Conservation (phyloP, 1,284 basidiomycete species). For the Apiotrichum sp. region DNA sequence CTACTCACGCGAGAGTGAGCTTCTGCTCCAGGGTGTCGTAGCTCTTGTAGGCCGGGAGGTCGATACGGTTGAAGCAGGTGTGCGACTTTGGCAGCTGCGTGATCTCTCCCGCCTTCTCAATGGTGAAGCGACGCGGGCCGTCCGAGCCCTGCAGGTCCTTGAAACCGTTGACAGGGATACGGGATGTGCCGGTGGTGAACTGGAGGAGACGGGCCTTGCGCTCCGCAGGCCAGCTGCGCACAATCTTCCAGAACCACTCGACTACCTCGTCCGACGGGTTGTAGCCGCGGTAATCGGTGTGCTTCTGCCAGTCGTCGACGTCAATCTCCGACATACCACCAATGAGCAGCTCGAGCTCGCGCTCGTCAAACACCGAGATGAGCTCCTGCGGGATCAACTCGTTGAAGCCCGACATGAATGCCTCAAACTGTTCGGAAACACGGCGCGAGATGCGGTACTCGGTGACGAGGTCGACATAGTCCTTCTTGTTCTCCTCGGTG, state of each 20-base stretch:
- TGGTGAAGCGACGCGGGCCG: slow-evolving; percentile 88
- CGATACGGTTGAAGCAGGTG: slow-evolving; percentile 83
- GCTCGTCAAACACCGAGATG: slow-evolving; percentile 95
- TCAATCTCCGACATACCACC: slow-evolving; percentile 99
- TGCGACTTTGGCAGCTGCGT: slow-evolving; percentile 76
- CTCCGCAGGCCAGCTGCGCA: slow-evolving; percentile 91
- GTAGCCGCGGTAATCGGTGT: slow-evolving; percentile 58
- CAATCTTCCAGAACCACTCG: slow-evolving; percentile 99
- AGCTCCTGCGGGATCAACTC: slow-evolving; percentile 93
- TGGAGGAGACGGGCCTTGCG: slow-evolving; percentile 89
- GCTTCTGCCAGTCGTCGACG: slow-evolving; percentile 58
- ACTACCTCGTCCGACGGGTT: slow-evolving; percentile 74
- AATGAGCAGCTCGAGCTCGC: slow-evolving; percentile 91
- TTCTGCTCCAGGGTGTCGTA: slow-evolving; percentile 86
- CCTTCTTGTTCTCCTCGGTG: slow-evolving; percentile 97
- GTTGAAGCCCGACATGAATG: slow-evolving; percentile 91
- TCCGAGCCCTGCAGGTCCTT: slow-evolving; percentile 98
- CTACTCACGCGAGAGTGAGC: slow-evolving; percentile 62
- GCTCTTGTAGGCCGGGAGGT: slow-evolving; percentile 85
- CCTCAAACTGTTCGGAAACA: slow-evolving; percentile 90
- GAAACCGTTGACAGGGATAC: slow-evolving; percentile 98
- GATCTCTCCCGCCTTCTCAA: slow-evolving; percentile 92
- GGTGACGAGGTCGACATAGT: slow-evolving; percentile 91
- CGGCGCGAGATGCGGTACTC: slow-evolving; percentile 90
- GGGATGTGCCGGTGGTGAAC: slow-evolving; percentile 94